phyloP scores from a whole-genome alignment of 768 basidiomycete species.

The Omphalotus guepiniiformis region DNA sequence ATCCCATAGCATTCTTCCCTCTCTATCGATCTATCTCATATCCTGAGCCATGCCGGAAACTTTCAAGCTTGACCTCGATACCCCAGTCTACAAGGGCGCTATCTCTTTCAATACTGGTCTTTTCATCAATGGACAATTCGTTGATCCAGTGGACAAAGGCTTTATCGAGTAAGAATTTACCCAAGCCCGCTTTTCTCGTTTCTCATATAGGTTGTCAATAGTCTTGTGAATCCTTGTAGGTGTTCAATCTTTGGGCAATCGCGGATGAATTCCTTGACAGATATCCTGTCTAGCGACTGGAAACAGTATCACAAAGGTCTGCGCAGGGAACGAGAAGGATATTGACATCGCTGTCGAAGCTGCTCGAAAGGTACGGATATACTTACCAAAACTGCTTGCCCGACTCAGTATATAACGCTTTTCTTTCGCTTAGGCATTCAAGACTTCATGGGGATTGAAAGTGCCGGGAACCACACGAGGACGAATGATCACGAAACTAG shows the following conservation, averaged over 20 bases:
- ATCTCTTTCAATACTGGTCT: slow-evolving; percentile 49
- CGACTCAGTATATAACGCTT: not conserved
- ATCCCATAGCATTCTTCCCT: not conserved
- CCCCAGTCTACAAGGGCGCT: slow-evolving; percentile 40
- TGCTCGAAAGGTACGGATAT: slow-evolving; percentile 40
- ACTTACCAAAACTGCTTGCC: not conserved
- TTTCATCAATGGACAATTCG: slow-evolving; percentile 69
- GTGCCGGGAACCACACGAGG: slow-evolving; percentile 34
- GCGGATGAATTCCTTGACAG: not conserved
- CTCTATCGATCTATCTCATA: not conserved
- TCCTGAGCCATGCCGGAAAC: not conserved
- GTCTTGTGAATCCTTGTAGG: slow-evolving; percentile 41
- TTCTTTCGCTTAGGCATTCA: slow-evolving; percentile 23
- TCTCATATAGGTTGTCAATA: slow-evolving; percentile 14
- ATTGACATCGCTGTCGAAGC: slow-evolving; percentile 61
- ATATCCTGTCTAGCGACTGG: slow-evolving; percentile 45
- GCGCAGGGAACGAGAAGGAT: slow-evolving; percentile 55
- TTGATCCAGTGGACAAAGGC: slow-evolving; percentile 49
- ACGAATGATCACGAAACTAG: slow-evolving; percentile 40
- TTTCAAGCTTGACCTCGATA: slow-evolving; percentile 30
- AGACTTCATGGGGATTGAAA: slow-evolving; percentile 46
- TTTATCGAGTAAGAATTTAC: slow-evolving; percentile 59
- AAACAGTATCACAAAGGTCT: slow-evolving; percentile 46
- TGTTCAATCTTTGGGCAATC: not conserved
- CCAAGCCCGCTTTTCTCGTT: not conserved